phyloP scores from a whole-genome alignment of 768 basidiomycete genomes.

The Dioszegia aurantiaca region DNA sequence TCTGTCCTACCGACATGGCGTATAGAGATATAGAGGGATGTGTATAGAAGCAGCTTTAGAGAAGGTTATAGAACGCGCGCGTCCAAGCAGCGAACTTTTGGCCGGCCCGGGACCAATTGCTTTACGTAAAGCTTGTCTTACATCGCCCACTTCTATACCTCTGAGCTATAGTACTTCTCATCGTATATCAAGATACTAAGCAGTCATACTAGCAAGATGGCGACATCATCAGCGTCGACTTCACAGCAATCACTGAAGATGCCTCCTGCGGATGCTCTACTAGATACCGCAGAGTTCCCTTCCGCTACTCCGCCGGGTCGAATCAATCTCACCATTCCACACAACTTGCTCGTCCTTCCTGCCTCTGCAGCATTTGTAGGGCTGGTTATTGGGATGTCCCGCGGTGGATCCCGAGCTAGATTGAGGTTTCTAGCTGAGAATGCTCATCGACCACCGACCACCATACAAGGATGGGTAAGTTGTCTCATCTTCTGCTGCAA shows the following conservation, averaged over 20 bases:
- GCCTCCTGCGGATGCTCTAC: not conserved
- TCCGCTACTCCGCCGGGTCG: not conserved
- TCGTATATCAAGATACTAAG: too few relatives aligned
- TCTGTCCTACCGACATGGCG: conserved; percentile 45
- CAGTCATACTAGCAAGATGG: too few relatives aligned
- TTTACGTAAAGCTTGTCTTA: too few relatives aligned
- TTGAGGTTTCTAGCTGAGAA: conserved; percentile 51
- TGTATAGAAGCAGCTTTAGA: too few relatives aligned
- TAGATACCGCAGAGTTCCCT: not conserved
- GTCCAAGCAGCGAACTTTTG: too few relatives aligned
- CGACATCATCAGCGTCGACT: not conserved
- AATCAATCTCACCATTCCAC: conserved; percentile 36
- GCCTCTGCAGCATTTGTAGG: conserved; percentile 44
- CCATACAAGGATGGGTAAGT: conserved; percentile 51
- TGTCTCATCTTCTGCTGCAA: too few relatives aligned
- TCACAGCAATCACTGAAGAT: not conserved
- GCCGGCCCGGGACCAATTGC: conserved; percentile 11
- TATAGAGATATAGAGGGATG: not conserved
- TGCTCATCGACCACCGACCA: conserved; percentile 48
- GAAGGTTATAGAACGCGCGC: too few relatives aligned
- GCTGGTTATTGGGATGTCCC: conserved; percentile 41
- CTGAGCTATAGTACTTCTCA: too few relatives aligned
- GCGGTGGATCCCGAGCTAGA: conserved; percentile 46
- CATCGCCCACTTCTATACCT: not conserved
- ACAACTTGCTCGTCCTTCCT: conserved; percentile 40